Evolutionary conservation across 495 filamentous ascomycete species (phyloP), one percentile per base, ranked within the genome.

Genomic region (Penicillium longicatenatum): DNA sequence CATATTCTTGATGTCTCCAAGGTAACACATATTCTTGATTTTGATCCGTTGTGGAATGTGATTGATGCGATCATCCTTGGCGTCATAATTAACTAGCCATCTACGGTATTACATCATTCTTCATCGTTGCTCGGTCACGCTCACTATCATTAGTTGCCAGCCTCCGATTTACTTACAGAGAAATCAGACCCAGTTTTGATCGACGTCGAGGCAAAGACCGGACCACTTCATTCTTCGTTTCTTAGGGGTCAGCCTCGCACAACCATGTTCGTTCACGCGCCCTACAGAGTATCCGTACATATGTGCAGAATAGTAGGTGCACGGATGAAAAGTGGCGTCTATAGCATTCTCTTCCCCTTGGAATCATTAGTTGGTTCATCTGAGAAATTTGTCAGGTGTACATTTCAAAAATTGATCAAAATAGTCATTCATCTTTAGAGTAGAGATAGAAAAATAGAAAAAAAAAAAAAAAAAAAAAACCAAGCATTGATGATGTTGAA

Each of bases 101-200:
- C 19, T 47, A 26, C 29, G 44, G 17, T 14, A 54, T 46, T 54
- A n/a, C 51, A 54, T 54, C 51, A 54, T 54, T 49, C 14, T 17
- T 20, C 48, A 37, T 22, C 17, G 9, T 19, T 16, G 29, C 22
- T 30, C 30, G 47, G 9, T 50, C 26, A 26, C 26, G 26, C 4
- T 26, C 26, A 6, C 26, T 26, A 6, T 26, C 26, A 26, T 4
- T 26, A 6, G 26, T 26, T 10, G 4, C 9, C 31, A 35, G 31
- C 31, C 31, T 14, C 2, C 31, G 31, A 35, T 35, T 10, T 35
- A 14, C 31, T 10, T 10, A 14, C 31, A 11, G 12, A 35, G 2
- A 14, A 35, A 35, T 7, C 35, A 39, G 5, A 5, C 35, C 9
- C 1, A 10, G 35, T 14, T 14, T 39, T 39, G 16, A 39, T 39